phyloP scores from a whole-genome alignment of 768 basidiomycete genomes.

The Lactarius psammicola region DNA sequence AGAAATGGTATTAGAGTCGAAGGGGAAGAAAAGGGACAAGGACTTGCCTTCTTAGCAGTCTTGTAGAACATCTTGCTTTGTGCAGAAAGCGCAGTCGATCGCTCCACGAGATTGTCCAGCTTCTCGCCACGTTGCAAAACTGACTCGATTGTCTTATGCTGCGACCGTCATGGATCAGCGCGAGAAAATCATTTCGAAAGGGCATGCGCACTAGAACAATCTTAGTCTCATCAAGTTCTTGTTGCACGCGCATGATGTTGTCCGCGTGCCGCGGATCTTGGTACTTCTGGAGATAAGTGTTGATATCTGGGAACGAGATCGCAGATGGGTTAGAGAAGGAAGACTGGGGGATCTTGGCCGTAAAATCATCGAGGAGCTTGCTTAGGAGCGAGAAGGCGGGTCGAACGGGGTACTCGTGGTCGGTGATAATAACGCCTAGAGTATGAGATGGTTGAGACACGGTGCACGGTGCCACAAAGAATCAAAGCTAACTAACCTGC shows the following conservation, averaged over 20 bases:
- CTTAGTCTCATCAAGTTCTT: constrained; percentile 98
- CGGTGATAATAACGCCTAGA: constrained; percentile 86
- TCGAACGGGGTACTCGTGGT: constrained; percentile 94
- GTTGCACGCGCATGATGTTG: constrained; percentile 97
- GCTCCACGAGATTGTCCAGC: constrained; percentile 91
- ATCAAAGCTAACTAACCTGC: constrained; percentile 55
- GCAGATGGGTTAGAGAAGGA: constrained; percentile 62
- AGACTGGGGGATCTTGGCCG: constrained; percentile 70
- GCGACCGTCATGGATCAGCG: constrained; percentile 18
- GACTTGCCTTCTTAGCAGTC: constrained; percentile 93
- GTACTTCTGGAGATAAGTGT: constrained; percentile 82
- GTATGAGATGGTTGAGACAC: constrained; percentile 14
- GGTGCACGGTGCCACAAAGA: constrained; percentile 13
- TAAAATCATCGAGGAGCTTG: constrained; percentile 92
- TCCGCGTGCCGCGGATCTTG: constrained; percentile 98
- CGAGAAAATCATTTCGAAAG: background rate
- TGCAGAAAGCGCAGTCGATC: constrained; percentile 81
- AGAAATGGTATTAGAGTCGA: constrained; percentile 3
- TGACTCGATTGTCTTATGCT: constrained; percentile 99
- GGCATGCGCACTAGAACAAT: constrained; percentile 76
- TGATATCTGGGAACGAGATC: constrained; percentile 75
- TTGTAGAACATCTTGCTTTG: constrained; percentile 99
- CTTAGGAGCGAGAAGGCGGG: constrained; percentile 94
- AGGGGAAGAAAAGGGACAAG: background rate
- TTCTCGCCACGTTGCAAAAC: constrained; percentile 96